Evolutionary conservation across 345 rosid genomes (phyloP), one percentile per base, ranked within the genome.

Genomic region (Pistacia integerrima): DNA sequence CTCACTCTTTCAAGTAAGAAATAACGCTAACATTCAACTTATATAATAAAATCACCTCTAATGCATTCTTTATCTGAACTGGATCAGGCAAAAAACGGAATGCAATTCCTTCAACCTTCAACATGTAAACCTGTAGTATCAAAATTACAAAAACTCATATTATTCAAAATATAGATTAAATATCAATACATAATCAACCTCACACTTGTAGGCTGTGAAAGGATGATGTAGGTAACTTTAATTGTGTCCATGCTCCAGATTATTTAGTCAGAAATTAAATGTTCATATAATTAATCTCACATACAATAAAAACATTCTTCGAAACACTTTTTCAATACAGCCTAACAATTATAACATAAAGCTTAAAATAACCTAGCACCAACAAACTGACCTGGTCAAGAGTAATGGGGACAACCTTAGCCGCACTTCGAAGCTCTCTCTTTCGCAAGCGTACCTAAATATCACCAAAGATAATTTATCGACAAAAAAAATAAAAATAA

Each of bases 51-150:
- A 91, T 36, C 76, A 95, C 99, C 97, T 95, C 94, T 66, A 93
- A 66, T 14, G 98, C 98, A 78, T 95, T 90, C 90, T 87, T 95
- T 86, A 92, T 88, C 79, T 93, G 99, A 77, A 92, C 87, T 11
- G 97, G 98, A 85, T 95, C 98, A 7, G 96, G 98, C 85, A 92
- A 75, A 87, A 95, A 95, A 35, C 98, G 90, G 79, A 95, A 95
- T 9, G 98, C 93, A 83, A 95, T 92, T 67, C 99, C 98, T 79
- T 93, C 98, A 14, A 93, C 97, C 87, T 95, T 95, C 82, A 93
- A 75, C 87, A 87, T 84, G 84, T 90, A 95, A 8, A 93, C 95
- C 97, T 93, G 84, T 13, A 67, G 8, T 7, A 41, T 41, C 46
- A 77, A 35, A 70, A 58, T 20, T 44, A 73, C 72, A 80, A 66